Percentiles rank a stretch among this genome's conserved stretches.
phyloP scores from a whole-genome alignment of 192 early-diverging fungal species.

The Gigaspora rosea region DNA sequence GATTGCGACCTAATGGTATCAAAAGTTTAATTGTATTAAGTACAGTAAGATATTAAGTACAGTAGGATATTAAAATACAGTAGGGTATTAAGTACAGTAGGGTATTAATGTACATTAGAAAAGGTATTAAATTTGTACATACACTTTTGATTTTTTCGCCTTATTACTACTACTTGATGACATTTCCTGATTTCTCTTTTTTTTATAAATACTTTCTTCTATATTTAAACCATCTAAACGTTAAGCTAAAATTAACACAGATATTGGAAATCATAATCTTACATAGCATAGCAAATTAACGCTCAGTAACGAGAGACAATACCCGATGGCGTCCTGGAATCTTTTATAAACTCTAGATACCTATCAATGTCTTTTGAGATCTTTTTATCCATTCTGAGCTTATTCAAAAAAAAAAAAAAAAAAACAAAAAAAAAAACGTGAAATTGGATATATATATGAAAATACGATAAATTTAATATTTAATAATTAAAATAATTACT shows the following conservation, averaged over 20 bases:
- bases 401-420: not conserved
- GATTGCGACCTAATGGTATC: not conserved
- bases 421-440: not conserved
- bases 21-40: too few relatives aligned
- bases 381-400: not conserved
- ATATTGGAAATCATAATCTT: not conserved
- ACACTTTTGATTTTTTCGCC: not conserved
- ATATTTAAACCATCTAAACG: not conserved
- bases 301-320: not conserved
- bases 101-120: not conserved
- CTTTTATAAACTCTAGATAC: not conserved
- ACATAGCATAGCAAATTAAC: not conserved
- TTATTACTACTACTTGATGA: not conserved
- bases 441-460: not conserved
- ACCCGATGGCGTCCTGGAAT: not conserved
- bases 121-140: not conserved
- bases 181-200: not conserved
- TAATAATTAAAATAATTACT: not conserved
- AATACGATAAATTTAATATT: not conserved
- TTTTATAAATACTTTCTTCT: not conserved
- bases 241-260: not conserved
- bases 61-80: not conserved
- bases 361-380: not conserved
- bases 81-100: not conserved
- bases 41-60: not conserved